A percentile compares a stretch with the other conserved stretches of the same genome.
Evolutionary conservation across 805 yeast genomes (phyloP).

Genomic region (Saturnispora mendoncae): DNA sequence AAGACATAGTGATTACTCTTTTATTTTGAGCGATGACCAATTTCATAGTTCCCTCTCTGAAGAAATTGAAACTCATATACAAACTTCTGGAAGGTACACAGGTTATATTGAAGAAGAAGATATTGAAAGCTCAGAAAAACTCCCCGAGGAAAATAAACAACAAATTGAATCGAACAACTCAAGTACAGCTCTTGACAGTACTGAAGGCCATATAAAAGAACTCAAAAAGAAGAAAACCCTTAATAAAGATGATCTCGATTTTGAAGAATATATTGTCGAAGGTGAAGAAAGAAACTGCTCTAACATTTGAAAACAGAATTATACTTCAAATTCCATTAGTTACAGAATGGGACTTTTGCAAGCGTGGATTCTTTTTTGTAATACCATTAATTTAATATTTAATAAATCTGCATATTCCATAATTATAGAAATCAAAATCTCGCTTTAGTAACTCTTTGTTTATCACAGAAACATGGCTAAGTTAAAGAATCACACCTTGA

Average conservation of each 20-base stretch:
- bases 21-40: conserved; percentile 21
- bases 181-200: conserved; percentile 13
- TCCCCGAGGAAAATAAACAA: conserved; percentile 7
- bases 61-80: not conserved
- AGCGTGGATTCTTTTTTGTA: too few species aligned
- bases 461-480: conserved; percentile 8
- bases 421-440: too few species aligned
- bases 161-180: too few species aligned
- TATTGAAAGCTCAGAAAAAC: not conserved
- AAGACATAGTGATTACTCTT: conserved; percentile 22
- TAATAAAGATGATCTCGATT: conserved; percentile 7
- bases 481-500: conserved; percentile 20
- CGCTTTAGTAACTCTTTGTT: too few species aligned
- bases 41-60: conserved; percentile 14
- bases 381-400: too few species aligned
- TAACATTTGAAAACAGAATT: too few species aligned
- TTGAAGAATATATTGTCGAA: conserved; percentile 25
- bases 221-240: conserved; percentile 2
- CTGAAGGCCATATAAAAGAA: conserved; percentile 2
- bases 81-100: not conserved
- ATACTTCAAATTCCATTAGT: too few species aligned
- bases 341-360: too few species aligned
- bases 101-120: not conserved
- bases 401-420: too few species aligned
- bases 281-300: conserved; percentile 9